A percentile compares a stretch with the other conserved stretches of the same genome.
Evolutionary conservation across 106 monocot species (phyloP).

Genomic region (Dioscorea alata): DNA sequence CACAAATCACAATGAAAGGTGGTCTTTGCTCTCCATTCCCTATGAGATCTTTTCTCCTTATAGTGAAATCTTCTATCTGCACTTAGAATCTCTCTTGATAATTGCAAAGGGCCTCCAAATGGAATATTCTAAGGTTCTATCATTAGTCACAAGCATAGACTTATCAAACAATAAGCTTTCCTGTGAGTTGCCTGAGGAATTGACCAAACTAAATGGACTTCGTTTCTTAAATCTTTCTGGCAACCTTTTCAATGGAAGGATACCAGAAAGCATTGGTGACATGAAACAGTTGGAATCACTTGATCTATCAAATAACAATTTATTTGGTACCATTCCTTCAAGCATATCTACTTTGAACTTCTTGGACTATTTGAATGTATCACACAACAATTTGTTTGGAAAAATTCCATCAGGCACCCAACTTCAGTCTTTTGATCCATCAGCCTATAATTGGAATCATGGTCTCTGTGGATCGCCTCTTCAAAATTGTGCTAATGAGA

Average conservation of each 20-base stretch:
- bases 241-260: slow-evolving; percentile 16
- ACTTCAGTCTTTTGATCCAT: slow-evolving; percentile 14
- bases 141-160: slow-evolving; percentile 4
- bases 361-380: slow-evolving; percentile 25
- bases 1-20: neutral
- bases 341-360: slow-evolving; percentile 9
- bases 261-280: slow-evolving; percentile 8
- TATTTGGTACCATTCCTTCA: slow-evolving; percentile 24
- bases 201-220: slow-evolving; percentile 3
- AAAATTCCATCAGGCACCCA: slow-evolving; percentile 23
- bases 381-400: slow-evolving; percentile 23
- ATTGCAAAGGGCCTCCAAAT: neutral
- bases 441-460: slow-evolving; percentile 18
- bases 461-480: slow-evolving; percentile 25
- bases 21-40: neutral
- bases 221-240: slow-evolving; percentile 19
- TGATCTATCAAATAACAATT: slow-evolving; percentile 21
- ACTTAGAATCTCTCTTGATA: neutral
- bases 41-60: neutral
- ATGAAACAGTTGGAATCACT: slow-evolving; percentile 16
- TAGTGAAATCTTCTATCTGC: neutral
- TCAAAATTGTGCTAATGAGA: neutral
- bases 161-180: slow-evolving; percentile 11
- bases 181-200: slow-evolving; percentile 6
- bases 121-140: neutral